Evolutionary conservation across 768 basidiomycete species (phyloP).

Genomic region (Saitozyma sp.): DNA sequence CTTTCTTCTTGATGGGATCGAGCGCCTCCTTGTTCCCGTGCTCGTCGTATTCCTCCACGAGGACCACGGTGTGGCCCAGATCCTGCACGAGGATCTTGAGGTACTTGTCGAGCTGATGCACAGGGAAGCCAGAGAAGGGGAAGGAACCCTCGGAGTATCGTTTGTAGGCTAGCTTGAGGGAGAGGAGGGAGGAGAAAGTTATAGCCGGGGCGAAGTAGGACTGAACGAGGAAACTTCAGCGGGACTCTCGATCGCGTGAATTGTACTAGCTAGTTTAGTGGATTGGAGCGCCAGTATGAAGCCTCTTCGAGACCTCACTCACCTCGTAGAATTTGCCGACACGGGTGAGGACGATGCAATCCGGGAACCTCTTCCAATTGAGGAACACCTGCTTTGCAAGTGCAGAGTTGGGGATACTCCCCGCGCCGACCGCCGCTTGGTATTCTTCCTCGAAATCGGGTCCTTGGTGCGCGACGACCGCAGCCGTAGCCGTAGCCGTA

Average conservation of each 20-base stretch:
- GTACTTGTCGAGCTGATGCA: conserved; percentile 78
- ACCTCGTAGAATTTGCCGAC: conserved; percentile 97
- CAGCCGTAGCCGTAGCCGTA: neutral
- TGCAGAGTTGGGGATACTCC: conserved; percentile 52
- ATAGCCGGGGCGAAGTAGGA: conserved; percentile 91
- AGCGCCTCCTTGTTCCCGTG: conserved; percentile 28
- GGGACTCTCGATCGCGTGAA: neutral
- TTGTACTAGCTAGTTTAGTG: neutral
- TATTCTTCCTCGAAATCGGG: conserved; percentile 4
- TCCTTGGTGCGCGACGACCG: neutral
- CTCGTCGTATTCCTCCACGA: conserved; percentile 82
- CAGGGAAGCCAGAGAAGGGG: conserved; percentile 88
- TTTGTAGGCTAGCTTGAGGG: conserved; percentile 67
- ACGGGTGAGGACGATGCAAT: conserved; percentile 84
- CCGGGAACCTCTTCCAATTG: conserved; percentile 75
- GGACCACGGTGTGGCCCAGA: conserved; percentile 79
- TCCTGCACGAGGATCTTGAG: conserved; percentile 82
- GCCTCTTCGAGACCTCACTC: conserved; percentile 21
- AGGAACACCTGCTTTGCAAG: conserved; percentile 70
- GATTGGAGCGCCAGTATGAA: no score
- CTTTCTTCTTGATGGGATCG: conserved; percentile 19
- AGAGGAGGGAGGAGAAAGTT: conserved; percentile 71
- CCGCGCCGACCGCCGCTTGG: conserved; percentile 8
- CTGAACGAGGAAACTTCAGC: conserved; percentile 53
- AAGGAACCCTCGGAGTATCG: conserved; percentile 48